Evolutionary conservation across 73 alveolate species (phyloP), one percentile per base, ranked within the genome.

Genomic region (Tetrahymena malaccensis): DNA sequence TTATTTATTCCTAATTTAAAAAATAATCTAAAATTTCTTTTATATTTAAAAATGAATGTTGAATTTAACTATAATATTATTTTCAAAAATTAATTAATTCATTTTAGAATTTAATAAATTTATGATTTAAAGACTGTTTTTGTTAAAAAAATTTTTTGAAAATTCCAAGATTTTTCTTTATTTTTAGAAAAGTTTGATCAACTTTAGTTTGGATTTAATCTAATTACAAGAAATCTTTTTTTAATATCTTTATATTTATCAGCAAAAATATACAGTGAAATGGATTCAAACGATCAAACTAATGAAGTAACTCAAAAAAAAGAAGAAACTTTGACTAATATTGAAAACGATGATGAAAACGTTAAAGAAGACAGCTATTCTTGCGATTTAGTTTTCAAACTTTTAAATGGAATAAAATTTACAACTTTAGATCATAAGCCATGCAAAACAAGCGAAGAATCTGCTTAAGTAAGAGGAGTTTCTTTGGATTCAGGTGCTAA

Each of bases 401-500:
- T 70, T 27, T 31, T 70, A 27, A 33, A 70, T 27, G 37, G 25
- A 8, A 70, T 31, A 27, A 70, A 70, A 70, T 70, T 27, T 70
- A 12, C 40, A 27, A 70, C 89, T 27, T 31, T 70, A 12, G 89
- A 22, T 22, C 99, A 99, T 85, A 98, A 97, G 16, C 99, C 99
- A 16, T 98, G 98, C 21, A 96, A 97, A 94, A 99, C 99, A 10
- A 96, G 99, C 34, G 99, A 98, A 96, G 99, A 98, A 96, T 98
- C 99, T 4, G 99, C 99, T n/a, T 97, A 97, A 85, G 94, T 98
- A 19, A 95, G 99, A 96, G 99, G 99, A 21, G 99, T 98, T 10
- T 96, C 99, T 10, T 96, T 98, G 85, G 99, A 98, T 33, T 96
- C 99, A 35, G 99, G 99, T 16, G 99, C 99, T 0, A 99, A 99